Conservation (phyloP, 1,284 basidiomycete genomes). For the Malassezia caprae region DNA sequence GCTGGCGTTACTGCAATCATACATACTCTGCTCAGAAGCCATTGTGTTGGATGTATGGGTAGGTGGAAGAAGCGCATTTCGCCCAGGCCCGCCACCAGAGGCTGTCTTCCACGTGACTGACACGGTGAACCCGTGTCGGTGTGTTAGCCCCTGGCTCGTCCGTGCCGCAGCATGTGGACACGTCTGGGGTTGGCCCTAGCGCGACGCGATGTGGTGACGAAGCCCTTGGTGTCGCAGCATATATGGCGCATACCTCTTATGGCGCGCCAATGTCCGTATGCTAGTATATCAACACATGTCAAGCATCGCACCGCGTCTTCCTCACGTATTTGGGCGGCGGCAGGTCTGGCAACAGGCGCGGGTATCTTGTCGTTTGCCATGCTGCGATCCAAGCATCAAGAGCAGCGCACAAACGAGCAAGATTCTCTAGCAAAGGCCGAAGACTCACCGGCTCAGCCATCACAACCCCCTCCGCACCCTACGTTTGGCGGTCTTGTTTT, state of each 20-base stretch:
- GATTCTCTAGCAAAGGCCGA: background rate
- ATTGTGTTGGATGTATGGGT: background rate
- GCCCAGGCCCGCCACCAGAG: background rate
- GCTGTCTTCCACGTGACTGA: background rate
- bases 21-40: conserved; percentile 17
- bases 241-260: background rate
- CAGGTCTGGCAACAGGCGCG: background rate
- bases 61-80: background rate
- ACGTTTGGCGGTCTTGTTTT: background rate
- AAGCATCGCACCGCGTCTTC: background rate
- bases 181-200: background rate
- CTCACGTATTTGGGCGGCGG: background rate
- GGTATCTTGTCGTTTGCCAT: background rate
- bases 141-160: background rate
- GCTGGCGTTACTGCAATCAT: background rate
- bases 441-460: background rate
- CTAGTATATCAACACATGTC: background rate
- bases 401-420: background rate
- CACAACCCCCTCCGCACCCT: background rate
- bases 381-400: background rate
- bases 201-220: background rate
- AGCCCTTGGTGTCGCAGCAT: background rate
- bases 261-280: background rate
- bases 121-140: background rate
- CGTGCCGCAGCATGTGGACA: background rate